Evolutionary conservation across 1,284 basidiomycete genomes (phyloP), one percentile per base, ranked within the genome.

Genomic region (Cutaneotrichosporon arboriforme): DNA sequence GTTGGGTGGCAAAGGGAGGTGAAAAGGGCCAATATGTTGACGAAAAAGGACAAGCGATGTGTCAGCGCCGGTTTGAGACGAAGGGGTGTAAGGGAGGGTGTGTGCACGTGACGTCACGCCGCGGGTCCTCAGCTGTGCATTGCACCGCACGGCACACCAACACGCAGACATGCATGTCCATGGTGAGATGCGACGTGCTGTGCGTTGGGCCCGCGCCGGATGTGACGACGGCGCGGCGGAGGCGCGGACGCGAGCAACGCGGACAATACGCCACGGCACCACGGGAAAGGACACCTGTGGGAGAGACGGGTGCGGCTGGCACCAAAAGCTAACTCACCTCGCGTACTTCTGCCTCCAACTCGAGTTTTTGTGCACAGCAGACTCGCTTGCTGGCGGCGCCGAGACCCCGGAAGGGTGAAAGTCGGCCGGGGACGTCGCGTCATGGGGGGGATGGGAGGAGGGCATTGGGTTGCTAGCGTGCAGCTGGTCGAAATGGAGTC

Each of bases 281-380:
- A n/a, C n/a, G n/a, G n/a, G 14, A 18, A 38, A n/a, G 36, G 15
- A 38, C 17, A 14, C 14, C 14, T 38, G 39, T n/a, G n/a, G n/a
- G n/a, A n/a, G n/a, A n/a, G 39, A 13, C 17, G 39, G 39, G 39
- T 7, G 10, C 26, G 26, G 26, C 26, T 10, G 26, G 26, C 26
- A 31, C 26, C 26, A 31, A 5, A 31, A 31, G 26, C 4, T 7
- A 37, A 67, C 68, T 68, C 63, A 72, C 69, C 63, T 68, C 3
- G 62, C 60, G 52, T 69, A 62, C 49, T 66, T 66, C 46, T 60
- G 60, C 23, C 67, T 42, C 65, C 63, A 66, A 48, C 63, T 68
- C 5, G 58, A 58, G 21, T 39, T 38, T 26, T 54, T 54, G 38
- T 57, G 55, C 39, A 53, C 40, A 1, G 42, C 20, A 33, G 26